phyloP scores from a whole-genome alignment of 2,329 filamentous ascomycete species.

The Sarocladium strictum region DNA sequence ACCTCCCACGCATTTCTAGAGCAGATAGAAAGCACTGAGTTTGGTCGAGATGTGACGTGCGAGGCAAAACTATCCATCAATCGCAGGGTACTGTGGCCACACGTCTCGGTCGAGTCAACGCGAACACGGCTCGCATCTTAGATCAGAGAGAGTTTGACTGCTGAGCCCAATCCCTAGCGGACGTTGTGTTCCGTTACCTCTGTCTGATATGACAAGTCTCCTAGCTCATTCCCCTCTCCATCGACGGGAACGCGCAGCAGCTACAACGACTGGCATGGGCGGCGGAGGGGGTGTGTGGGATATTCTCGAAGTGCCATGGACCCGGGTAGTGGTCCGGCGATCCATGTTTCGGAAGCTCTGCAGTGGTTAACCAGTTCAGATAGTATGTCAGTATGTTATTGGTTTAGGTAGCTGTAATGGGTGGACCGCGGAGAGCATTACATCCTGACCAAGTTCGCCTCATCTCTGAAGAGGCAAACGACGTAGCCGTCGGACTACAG shows the following conservation, averaged over 20 bases:
- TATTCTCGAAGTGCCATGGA: slow-evolving; percentile 5
- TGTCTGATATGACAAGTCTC: slow-evolving; percentile 4
- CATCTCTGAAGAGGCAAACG: neutral
- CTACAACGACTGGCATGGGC: slow-evolving; percentile 1
- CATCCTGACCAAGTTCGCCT: neutral
- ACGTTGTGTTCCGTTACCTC: slow-evolving; percentile 5
- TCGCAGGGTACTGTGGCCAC: neutral
- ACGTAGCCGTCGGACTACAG: neutral
- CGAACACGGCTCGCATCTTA: slow-evolving; percentile 1
- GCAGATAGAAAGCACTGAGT: too few relatives aligned
- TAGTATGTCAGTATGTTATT: too few relatives aligned
- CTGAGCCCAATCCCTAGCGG: neutral
- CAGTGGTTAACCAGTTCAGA: neutral
- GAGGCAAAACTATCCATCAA: too few relatives aligned
- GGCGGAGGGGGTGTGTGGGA: neutral
- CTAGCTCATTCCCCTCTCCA: neutral
- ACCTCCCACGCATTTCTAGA: too few relatives aligned
- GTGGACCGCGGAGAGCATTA: neutral
- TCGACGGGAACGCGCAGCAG: neutral
- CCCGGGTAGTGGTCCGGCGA: neutral
- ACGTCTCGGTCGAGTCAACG: neutral
- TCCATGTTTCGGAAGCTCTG: neutral
- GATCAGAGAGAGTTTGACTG: neutral
- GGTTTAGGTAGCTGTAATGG: neutral
- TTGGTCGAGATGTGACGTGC: neutral